Conservation (phyloP, 2,329 filamentous ascomycete species). For the Sphaerulina vaccinii region DNA sequence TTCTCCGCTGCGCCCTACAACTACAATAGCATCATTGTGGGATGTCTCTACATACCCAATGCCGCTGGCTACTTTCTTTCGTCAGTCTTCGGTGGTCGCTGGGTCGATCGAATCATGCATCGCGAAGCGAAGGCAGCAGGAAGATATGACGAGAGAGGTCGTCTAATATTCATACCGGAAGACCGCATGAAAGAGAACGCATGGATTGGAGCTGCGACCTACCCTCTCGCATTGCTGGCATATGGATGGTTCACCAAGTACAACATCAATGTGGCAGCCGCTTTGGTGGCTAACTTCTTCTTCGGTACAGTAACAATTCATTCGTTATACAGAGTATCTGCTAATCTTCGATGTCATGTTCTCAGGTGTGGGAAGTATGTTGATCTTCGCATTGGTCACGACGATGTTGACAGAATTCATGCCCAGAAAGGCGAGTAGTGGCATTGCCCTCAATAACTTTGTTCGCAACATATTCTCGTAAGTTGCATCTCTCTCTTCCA, state of each 20-base stretch:
- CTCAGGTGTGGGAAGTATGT: constrained; percentile 61
- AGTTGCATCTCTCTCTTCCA: constrained; percentile 64
- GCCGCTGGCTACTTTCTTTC: constrained; percentile 70
- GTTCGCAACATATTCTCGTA: constrained; percentile 75
- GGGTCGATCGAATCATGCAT: constrained; percentile 80
- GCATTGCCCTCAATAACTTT: constrained; percentile 80
- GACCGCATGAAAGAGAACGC: constrained; percentile 82
- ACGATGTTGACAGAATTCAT: constrained; percentile 88
- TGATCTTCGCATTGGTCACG: constrained; percentile 69
- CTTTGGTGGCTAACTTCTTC: constrained; percentile 41
- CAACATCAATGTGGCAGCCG: constrained; percentile 46
- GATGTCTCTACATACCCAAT: constrained; percentile 73
- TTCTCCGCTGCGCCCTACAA: constrained; percentile 67
- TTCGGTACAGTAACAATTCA: constrained; percentile 58
- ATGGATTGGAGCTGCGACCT: constrained; percentile 70
- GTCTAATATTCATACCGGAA: constrained; percentile 68
- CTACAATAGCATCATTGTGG: constrained; percentile 67
- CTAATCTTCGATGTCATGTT: background rate
- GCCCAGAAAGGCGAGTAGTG: constrained; percentile 66
- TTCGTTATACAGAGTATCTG: background rate
- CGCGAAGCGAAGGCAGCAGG: constrained; percentile 68
- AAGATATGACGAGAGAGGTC: constrained; percentile 65
- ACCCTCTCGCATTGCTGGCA: constrained; percentile 68
- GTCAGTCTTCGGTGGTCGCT: constrained; percentile 68
- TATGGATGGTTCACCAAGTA: constrained; percentile 73